Percentiles rank a stretch among this genome's conserved stretches.
phyloP scores from a whole-genome alignment of 305 asterid genomes.

The Fraxinus latifolia region DNA sequence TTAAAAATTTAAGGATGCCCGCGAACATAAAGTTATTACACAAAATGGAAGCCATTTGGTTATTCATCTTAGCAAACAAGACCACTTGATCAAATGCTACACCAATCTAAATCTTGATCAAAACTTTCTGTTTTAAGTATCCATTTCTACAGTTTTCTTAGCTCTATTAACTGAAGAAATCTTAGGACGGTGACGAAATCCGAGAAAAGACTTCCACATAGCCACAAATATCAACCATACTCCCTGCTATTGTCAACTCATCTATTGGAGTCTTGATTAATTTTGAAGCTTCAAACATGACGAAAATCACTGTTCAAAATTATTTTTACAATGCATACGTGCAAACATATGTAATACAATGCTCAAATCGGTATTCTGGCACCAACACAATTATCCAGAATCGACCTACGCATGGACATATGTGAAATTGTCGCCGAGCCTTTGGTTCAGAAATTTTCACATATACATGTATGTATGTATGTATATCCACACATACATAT shows the following conservation, averaged over 20 bases:
- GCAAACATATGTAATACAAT: conserved; percentile 9
- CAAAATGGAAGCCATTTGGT: background rate
- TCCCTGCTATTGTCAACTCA: background rate
- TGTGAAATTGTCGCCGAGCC: conserved; percentile 1
- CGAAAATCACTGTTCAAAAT: background rate
- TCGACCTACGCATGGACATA: background rate
- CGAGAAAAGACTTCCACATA: background rate
- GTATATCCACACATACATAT: conserved; percentile 8
- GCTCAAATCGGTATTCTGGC: background rate
- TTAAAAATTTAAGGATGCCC: background rate
- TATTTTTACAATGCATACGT: conserved; percentile 8
- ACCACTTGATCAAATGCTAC: conserved; percentile 1
- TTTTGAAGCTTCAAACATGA: conserved; percentile 10
- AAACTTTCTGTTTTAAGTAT: background rate
- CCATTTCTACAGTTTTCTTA: background rate
- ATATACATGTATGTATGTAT: conserved; percentile 33
- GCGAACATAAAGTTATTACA: background rate
- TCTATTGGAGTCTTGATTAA: conserved; percentile 17
- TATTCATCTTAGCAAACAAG: background rate
- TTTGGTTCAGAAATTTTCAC: conserved; percentile 34
- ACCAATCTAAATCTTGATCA: background rate
- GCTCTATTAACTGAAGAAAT: background rate
- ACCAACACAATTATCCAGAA: background rate
- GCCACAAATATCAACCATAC: background rate
- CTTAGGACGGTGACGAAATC: background rate